Evolutionary conservation across 345 rosid genomes (phyloP).

Genomic region (Erodium maritimum): DNA sequence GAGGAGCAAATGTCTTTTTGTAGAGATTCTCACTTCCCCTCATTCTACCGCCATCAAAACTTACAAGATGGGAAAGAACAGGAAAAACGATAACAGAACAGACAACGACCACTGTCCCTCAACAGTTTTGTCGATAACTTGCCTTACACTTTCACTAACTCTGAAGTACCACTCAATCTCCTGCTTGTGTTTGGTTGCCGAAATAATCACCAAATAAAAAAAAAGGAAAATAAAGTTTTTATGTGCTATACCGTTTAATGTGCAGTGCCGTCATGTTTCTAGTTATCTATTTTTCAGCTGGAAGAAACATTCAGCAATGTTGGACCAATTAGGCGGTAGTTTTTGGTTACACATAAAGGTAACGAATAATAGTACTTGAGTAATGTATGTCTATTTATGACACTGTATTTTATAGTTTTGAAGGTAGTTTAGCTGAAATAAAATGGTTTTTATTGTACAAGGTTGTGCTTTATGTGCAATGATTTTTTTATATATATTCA

Average conservation of each 20-base stretch:
- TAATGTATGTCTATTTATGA: not conserved
- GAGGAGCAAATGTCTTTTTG: too few relatives aligned
- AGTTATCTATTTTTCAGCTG: slow-evolving; percentile 32
- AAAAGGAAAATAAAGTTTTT: too few relatives aligned
- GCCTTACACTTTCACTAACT: slow-evolving; percentile 72
- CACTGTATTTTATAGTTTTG: not conserved
- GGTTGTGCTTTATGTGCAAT: too few relatives aligned
- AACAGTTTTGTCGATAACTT: slow-evolving; percentile 71
- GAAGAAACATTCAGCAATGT: slow-evolving; percentile 82
- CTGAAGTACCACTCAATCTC: slow-evolving; percentile 37
- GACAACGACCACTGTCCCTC: slow-evolving; percentile 49
- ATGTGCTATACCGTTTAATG: too few relatives aligned
- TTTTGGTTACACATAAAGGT: slow-evolving; percentile 79
- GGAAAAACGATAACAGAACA: too few relatives aligned
- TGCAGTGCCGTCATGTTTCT: too few relatives aligned
- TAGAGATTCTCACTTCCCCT: too few relatives aligned
- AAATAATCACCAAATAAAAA: not conserved
- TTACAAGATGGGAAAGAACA: slow-evolving; percentile 36
- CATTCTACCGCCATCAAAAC: too few relatives aligned
- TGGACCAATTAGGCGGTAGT: slow-evolving; percentile 87
- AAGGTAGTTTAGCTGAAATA: too few relatives aligned
- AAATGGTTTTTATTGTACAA: too few relatives aligned
- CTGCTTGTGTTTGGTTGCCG: not conserved
- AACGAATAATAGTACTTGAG: not conserved
- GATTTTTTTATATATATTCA: not conserved